These are phyloP conservation scores for Xanthoconium purpureum DNA, from an alignment of 768 basidiomycete species.

Conservation along the genomic window DNA sequence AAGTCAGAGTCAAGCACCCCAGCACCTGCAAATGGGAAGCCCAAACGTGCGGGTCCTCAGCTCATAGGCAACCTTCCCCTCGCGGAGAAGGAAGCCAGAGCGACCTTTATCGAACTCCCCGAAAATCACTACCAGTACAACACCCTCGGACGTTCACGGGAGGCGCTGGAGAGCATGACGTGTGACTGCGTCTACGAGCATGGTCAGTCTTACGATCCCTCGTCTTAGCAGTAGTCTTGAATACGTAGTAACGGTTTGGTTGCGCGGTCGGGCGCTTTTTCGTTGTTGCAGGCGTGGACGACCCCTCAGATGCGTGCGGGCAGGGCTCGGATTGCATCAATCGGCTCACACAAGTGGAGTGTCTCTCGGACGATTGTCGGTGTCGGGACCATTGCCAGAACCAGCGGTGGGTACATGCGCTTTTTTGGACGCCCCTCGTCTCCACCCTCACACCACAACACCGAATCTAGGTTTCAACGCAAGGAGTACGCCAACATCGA, in stretches of 20 bases:
- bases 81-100: constrained; percentile 70
- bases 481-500: constrained; percentile 83
- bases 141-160: constrained; percentile 81
- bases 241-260: constrained; percentile 30
- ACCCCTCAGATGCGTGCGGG: constrained; percentile 72
- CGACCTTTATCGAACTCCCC: constrained; percentile 68
- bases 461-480: constrained; percentile 69
- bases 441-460: background rate
- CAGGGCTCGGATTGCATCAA: constrained; percentile 94
- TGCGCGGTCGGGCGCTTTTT: constrained; percentile 21
- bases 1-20: constrained; percentile 37
- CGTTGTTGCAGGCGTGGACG: constrained; percentile 51
- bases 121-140: constrained; percentile 87
- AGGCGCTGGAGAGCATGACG: constrained; percentile 88
- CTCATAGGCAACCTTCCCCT: constrained; percentile 79
- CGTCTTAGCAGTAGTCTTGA: constrained; percentile 21
- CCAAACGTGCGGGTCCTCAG: constrained; percentile 47
- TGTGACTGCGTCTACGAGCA: constrained; percentile 89
- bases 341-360: constrained; percentile 94
- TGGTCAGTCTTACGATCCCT: constrained; percentile 53
- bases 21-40: constrained; percentile 33
- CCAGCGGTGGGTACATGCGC: constrained; percentile 64
- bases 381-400: constrained; percentile 83
- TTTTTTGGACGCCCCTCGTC: background rate
- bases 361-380: constrained; percentile 84